Conservation (phyloP, 2,329 filamentous ascomycete species). For the Xylariaceae sp. region DNA sequence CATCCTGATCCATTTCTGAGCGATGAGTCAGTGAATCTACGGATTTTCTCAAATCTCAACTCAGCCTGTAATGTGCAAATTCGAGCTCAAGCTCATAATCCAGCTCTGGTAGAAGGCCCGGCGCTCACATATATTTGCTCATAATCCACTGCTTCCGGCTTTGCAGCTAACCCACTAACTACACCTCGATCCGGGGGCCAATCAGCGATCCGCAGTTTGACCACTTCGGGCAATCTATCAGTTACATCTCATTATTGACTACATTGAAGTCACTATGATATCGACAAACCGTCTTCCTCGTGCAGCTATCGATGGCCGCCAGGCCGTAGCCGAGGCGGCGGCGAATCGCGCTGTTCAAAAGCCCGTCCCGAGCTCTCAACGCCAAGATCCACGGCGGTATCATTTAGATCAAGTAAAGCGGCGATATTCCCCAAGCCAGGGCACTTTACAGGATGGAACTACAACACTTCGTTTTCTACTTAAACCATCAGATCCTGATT, state of each 20-base stretch:
- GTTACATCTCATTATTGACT: background rate
- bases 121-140: too few relatives aligned
- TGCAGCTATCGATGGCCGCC: slow-evolving; percentile 45
- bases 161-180: background rate
- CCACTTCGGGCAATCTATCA: background rate
- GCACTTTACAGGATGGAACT: slow-evolving; percentile 51
- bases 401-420: slow-evolving; percentile 75
- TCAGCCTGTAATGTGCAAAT: too few relatives aligned
- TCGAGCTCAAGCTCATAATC: too few relatives aligned
- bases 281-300: slow-evolving; percentile 40
- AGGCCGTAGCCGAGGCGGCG: slow-evolving; percentile 54
- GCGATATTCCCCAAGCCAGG: slow-evolving; percentile 62
- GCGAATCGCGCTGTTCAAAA: slow-evolving; percentile 63
- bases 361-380: slow-evolving; percentile 69
- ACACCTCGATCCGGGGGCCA: background rate
- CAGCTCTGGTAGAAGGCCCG: too few relatives aligned
- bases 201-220: slow-evolving; percentile 6
- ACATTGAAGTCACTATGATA: slow-evolving; percentile 44
- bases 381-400: slow-evolving; percentile 72
- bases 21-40: background rate
- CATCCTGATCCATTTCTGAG: slow-evolving; percentile 22
- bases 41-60: background rate
- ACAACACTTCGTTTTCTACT: slow-evolving; percentile 69
- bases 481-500: slow-evolving; percentile 79
- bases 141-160: background rate